Evolutionary conservation across 768 basidiomycete species (phyloP).

Genomic region (Termitomyces sp.): DNA sequence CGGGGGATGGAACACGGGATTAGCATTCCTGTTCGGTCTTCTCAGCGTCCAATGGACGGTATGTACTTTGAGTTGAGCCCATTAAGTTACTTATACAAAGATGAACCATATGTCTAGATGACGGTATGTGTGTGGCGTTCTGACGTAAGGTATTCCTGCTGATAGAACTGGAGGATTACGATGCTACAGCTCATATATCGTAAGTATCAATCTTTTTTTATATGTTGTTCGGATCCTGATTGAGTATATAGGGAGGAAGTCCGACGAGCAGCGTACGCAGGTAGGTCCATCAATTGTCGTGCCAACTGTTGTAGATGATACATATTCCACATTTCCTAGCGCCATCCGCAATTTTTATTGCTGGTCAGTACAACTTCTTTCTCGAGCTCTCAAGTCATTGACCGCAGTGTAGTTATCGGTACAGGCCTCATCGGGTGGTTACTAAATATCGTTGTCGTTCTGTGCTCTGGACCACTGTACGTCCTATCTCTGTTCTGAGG

Average conservation of each 20-base stretch:
- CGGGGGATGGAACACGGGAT: slow-evolving; percentile 71
- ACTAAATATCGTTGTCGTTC: slow-evolving; percentile 80
- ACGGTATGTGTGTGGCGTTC: slow-evolving; percentile 33
- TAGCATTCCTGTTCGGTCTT: slow-evolving; percentile 81
- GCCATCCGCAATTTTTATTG: slow-evolving; percentile 24
- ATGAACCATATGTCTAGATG: slow-evolving; percentile 35
- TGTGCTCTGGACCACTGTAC: slow-evolving; percentile 75
- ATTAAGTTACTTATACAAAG: neutral
- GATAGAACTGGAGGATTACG: slow-evolving; percentile 50
- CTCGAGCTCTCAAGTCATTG: no score
- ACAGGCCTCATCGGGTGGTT: slow-evolving; percentile 81
- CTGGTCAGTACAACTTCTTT: slow-evolving; percentile 8
- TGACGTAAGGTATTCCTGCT: slow-evolving; percentile 1
- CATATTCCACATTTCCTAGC: slow-evolving; percentile 4
- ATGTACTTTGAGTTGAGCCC: slow-evolving; percentile 17
- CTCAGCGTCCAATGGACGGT: slow-evolving; percentile 88
- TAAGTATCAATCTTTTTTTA: slow-evolving; percentile 27
- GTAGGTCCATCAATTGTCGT: slow-evolving; percentile 24
- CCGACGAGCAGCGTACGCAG: slow-evolving; percentile 71
- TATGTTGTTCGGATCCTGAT: neutral
- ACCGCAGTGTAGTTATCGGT: slow-evolving; percentile 45
- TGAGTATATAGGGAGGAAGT: slow-evolving; percentile 60
- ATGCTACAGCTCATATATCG: slow-evolving; percentile 80
- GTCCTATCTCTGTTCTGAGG: slow-evolving; percentile 16
- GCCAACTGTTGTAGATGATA: neutral